Evolutionary conservation across 495 filamentous ascomycete genomes (phyloP), one percentile per base, ranked within the genome.

Genomic region (Aspergillus heteromorphus): DNA sequence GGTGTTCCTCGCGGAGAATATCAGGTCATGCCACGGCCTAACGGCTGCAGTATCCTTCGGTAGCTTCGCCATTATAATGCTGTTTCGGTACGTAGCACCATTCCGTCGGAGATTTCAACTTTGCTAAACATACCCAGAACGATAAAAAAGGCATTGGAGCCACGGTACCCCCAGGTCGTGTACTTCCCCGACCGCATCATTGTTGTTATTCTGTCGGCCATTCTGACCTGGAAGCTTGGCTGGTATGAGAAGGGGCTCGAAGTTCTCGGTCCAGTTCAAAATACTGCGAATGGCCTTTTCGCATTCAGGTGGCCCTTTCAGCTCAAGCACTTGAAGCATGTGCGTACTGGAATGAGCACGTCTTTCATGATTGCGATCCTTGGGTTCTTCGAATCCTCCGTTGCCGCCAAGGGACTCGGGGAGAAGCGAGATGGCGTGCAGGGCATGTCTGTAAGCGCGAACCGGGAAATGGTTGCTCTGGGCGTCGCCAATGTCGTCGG

Each of bases 371-470:
- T 99, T 51, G 89, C 91, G 4, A 77, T 99, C 18, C 83, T 99
- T 6, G 93, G 93, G 17, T 99, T 99, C 76, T 99, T 99, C 61
- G 93, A 99, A 74, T 95, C 89, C 21, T 95, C 91, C 0, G 91
- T 99, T n/a, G 93, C 93, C 0, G 95, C 93, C 27, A 97, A 97
- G 70, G 88, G 86, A 53, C 71, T 99, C 1, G 88, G 86, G 7
- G 83, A 76, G 17, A 68, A 72, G 16, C 63, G 66, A 9, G 78
- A 82, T 59, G 84, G 84, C 29, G 76, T 91, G 40, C 80, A 88
- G 53, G 87, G 83, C 21, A 87, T 95, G 63, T 73, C 84, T 29
- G 76, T 97, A 43, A 96, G 90, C 64, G 83, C 93, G 1, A 99
- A 99, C 63, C 83, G 93, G 18, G 93, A 99, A 65, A 84, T 99